A percentile compares a stretch with the other conserved stretches of the same genome.
Evolutionary conservation across 495 filamentous ascomycete species (phyloP).

Genomic region (Aspergillus cavernicola): DNA sequence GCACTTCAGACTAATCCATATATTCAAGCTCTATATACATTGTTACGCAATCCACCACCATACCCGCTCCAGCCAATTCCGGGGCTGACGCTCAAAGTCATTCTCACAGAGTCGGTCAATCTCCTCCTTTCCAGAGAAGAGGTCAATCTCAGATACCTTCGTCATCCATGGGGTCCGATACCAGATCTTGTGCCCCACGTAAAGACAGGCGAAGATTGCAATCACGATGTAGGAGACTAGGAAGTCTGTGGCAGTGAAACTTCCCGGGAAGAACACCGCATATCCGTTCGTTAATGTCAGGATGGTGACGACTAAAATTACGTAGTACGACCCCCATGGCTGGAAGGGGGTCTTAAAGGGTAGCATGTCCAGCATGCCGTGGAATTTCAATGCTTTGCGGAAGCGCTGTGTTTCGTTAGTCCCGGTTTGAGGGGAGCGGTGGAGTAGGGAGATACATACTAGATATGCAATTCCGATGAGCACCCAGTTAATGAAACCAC

Average conservation of each 20-base stretch:
- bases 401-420: slow-evolving; percentile 32
- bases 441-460: slow-evolving; percentile 16
- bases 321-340: slow-evolving; percentile 52
- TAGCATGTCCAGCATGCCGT: slow-evolving; percentile 42
- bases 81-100: slow-evolving; percentile 22
- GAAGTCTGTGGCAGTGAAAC: slow-evolving; percentile 50
- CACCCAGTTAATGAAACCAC: slow-evolving; percentile 60
- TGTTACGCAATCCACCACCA: slow-evolving; percentile 32
- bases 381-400: slow-evolving; percentile 39
- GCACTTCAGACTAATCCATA: too few species aligned
- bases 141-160: slow-evolving; percentile 39
- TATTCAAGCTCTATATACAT: not conserved
- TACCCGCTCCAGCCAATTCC: slow-evolving; percentile 30
- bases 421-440: too few species aligned
- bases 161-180: slow-evolving; percentile 45
- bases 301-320: slow-evolving; percentile 51
- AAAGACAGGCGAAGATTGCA: slow-evolving; percentile 72
- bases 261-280: slow-evolving; percentile 54
- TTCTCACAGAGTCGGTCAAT: slow-evolving; percentile 30
- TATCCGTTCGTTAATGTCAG: slow-evolving; percentile 64
- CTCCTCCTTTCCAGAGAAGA: slow-evolving; percentile 31
- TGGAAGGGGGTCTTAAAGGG: slow-evolving; percentile 53
- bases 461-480: slow-evolving; percentile 29
- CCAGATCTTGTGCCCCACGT: slow-evolving; percentile 37
- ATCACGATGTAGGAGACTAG: slow-evolving; percentile 33